Evolutionary conservation across 345 rosid genomes (phyloP).

Genomic region (Brassica juncea): DNA sequence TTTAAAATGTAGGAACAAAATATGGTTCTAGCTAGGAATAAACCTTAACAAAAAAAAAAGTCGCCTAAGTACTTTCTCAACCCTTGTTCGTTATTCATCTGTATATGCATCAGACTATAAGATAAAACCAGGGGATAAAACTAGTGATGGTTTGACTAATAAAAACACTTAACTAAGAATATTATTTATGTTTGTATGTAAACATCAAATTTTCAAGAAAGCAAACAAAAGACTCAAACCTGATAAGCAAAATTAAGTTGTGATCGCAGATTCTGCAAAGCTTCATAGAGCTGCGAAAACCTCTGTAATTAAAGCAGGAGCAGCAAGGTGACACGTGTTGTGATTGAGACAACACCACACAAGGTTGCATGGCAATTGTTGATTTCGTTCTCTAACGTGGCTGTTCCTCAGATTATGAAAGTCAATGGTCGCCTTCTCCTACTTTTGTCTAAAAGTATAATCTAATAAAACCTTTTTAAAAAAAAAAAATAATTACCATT

Average conservation of each 20-base stretch:
- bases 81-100: background rate
- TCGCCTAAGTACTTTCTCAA: background rate
- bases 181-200: background rate
- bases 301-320: background rate
- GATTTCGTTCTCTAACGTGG: constrained; percentile 14
- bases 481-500: no score
- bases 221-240: background rate
- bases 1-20: background rate
- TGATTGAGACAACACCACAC: constrained; percentile 10
- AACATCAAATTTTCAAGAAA: background rate
- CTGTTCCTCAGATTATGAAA: constrained; percentile 1
- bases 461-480: no score
- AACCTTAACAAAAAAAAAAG: background rate
- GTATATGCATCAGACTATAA: background rate
- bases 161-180: background rate
- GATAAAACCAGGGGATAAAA: background rate
- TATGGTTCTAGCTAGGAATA: background rate
- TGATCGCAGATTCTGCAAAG: background rate
- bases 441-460: background rate
- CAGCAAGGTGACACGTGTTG: constrained; percentile 12
- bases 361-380: background rate
- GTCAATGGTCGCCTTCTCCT: constrained; percentile 4
- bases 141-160: background rate
- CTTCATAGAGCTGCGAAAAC: background rate
- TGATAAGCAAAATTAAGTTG: background rate